Base-by-base conservation (phyloP, 2,329 filamentous ascomycete species). In the Fusarium coffeatum region DNA sequence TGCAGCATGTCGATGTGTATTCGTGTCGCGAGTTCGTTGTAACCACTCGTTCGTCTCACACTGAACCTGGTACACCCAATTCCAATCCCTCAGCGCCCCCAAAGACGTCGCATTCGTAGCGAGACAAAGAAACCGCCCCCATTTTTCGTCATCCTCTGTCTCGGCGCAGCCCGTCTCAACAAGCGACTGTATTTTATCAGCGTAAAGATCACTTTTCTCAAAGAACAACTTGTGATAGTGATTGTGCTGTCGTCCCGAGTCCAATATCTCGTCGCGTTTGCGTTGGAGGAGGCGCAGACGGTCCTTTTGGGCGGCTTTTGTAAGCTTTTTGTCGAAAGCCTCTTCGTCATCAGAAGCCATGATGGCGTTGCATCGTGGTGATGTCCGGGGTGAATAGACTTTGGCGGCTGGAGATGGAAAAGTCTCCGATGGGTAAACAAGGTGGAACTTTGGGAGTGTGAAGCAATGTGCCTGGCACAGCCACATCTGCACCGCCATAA, bases 11-110 rank as follows among this genome's bases (percentile, higher is more conserved):
- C 48, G 22, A 20, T 40, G 32, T 2, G 48, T 51, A 3, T 27
- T 20, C 5, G 6, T 6, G 1, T 16, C 7, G 0, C 22, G 22
- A 20, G 20, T 25, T 1, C 5, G 30, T 5, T n/a, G 22, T 16
- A 51, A 4, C 48, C 48, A 51, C 9, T 23, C 22, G 7, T 20
- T 5, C 5, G 48, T 51, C 3, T 40, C 48, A 40, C 13, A n/a
- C 9, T 23, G 18, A 6, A 40, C 48, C 5, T 51, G 30, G 22
- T 34, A 34, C n/a, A 15, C 8, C 32, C 48, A 40, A 2, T 51
- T 23, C 16, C 18, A 6, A 11, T 51, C 22, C 3, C 16, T 40
- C 1, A 51, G 22, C 4, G 23, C 18, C 1, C 8, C 18, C 4
- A 51, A 4, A 3, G 48, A 51, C 3, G 48, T 3, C 18, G 18